These are phyloP conservation scores for Inga laurina DNA, from an alignment of 306 rosid species.

Conservation along the genomic window DNA sequence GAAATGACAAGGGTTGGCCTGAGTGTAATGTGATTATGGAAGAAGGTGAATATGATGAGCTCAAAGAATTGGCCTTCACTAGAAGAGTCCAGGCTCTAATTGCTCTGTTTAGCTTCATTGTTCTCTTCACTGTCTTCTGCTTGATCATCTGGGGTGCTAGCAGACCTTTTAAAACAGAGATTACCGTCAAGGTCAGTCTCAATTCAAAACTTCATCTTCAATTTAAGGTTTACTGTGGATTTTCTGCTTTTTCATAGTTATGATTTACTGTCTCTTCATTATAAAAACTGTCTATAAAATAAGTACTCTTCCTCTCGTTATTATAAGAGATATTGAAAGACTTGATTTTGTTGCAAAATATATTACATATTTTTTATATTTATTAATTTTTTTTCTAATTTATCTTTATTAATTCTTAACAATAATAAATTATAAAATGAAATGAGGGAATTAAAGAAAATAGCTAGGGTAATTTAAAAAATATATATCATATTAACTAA, in stretches of 20 bases:
- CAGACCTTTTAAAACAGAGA: slow-evolving; percentile 70
- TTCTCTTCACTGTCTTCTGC: slow-evolving; percentile 75
- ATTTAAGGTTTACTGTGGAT: neutral
- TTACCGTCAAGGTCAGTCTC: slow-evolving; percentile 62
- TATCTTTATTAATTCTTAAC: too few relatives aligned
- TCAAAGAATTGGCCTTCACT: slow-evolving; percentile 55
- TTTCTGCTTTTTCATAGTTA: neutral
- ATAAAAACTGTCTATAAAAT: neutral
- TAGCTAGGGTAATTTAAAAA: too few relatives aligned
- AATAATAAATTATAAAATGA: too few relatives aligned
- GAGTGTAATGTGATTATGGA: slow-evolving; percentile 91
- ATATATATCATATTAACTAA: too few relatives aligned
- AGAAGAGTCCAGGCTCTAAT: slow-evolving; percentile 68
- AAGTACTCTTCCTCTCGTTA: neutral
- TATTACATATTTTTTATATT: too few relatives aligned
- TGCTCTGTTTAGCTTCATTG: slow-evolving; percentile 62
- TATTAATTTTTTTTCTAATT: too few relatives aligned
- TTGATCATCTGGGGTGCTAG: slow-evolving; percentile 96
- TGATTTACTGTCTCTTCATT: neutral
- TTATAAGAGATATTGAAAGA: too few relatives aligned
- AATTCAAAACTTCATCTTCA: neutral
- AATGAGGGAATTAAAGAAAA: too few relatives aligned
- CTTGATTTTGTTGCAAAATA: too few relatives aligned
- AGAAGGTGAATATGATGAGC: slow-evolving; percentile 83
- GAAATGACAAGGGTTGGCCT: slow-evolving; percentile 97